Conservation (phyloP, 768 basidiomycete genomes). For the Tulasnella sp. region DNA sequence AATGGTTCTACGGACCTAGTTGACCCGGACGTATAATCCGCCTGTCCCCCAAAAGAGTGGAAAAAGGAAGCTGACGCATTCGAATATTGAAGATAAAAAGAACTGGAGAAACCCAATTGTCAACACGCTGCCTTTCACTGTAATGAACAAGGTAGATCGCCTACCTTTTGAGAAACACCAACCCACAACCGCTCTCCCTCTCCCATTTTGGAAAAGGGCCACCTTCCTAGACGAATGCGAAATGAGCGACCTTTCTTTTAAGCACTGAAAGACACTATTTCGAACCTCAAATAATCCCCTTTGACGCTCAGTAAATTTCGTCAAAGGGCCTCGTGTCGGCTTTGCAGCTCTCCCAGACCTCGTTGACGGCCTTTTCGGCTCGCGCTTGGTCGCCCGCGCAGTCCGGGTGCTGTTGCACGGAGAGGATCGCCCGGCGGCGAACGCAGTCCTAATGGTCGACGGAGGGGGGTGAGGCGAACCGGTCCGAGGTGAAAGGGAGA, state of each 20-base stretch:
- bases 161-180: not conserved
- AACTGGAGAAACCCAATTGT: too few relatives aligned
- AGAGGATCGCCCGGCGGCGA: conserved; percentile 71
- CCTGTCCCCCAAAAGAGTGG: too few relatives aligned
- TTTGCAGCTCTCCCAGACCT: conserved; percentile 96
- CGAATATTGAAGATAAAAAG: too few relatives aligned
- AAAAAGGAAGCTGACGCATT: too few relatives aligned
- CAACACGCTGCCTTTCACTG: not conserved
- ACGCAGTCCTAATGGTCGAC: conserved; percentile 59
- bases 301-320: conserved; percentile 56
- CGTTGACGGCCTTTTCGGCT: conserved; percentile 85
- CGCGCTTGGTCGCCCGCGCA: conserved; percentile 57
- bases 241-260: not conserved
- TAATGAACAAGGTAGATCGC: not conserved
- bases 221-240: not conserved
- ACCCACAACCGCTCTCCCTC: not conserved
- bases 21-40: too few relatives aligned
- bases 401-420: conserved; percentile 67
- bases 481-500: too few relatives aligned
- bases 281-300: not conserved
- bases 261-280: not conserved
- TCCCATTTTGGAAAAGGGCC: not conserved
- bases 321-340: conserved; percentile 94
- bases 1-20: too few relatives aligned
- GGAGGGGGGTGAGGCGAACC: not conserved